A percentile compares a stretch with the other conserved stretches of the same genome.
Evolutionary conservation across 495 filamentous ascomycete genomes (phyloP).

Genomic region (Usnea hakonensis): DNA sequence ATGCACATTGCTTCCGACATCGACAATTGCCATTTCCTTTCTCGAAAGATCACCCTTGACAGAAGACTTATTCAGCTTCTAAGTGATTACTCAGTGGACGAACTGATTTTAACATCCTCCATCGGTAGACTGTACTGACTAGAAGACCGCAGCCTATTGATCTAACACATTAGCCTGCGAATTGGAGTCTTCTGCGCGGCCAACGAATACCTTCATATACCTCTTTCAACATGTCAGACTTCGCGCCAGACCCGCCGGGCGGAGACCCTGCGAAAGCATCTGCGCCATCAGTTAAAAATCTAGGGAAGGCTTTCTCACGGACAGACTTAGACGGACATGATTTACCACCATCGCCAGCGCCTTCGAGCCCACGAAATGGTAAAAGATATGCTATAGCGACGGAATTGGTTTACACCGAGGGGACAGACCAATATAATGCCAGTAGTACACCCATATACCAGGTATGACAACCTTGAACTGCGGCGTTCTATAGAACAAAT

Average conservation of each 20-base stretch:
- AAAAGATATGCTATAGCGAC: slow-evolving; percentile 87
- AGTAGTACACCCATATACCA: slow-evolving; percentile 95
- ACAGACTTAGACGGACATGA: slow-evolving; percentile 85
- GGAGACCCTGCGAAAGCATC: background rate
- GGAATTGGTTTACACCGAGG: slow-evolving; percentile 91
- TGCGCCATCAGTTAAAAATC: slow-evolving; percentile 12
- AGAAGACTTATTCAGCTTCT: background rate
- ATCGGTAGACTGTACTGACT: background rate
- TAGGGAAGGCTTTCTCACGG: slow-evolving; percentile 63
- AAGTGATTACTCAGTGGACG: background rate
- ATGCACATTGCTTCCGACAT: too few relatives aligned
- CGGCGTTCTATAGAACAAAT: background rate
- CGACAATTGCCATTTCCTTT: background rate
- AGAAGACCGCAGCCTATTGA: background rate
- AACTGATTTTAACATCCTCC: background rate
- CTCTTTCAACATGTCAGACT: slow-evolving; percentile 7
- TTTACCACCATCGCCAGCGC: slow-evolving; percentile 87
- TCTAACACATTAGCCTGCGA: background rate
- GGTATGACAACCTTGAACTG: slow-evolving; percentile 32
- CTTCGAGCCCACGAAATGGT: slow-evolving; percentile 79
- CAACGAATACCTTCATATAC: background rate
- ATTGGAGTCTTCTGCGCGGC: background rate
- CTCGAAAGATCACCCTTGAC: too few relatives aligned
- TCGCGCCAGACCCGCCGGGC: background rate
- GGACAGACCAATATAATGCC: slow-evolving; percentile 90